A percentile compares a stretch with the other conserved stretches of the same genome.
phyloP scores from a whole-genome alignment of 495 filamentous ascomycete genomes.

The Glonium stellatum region DNA sequence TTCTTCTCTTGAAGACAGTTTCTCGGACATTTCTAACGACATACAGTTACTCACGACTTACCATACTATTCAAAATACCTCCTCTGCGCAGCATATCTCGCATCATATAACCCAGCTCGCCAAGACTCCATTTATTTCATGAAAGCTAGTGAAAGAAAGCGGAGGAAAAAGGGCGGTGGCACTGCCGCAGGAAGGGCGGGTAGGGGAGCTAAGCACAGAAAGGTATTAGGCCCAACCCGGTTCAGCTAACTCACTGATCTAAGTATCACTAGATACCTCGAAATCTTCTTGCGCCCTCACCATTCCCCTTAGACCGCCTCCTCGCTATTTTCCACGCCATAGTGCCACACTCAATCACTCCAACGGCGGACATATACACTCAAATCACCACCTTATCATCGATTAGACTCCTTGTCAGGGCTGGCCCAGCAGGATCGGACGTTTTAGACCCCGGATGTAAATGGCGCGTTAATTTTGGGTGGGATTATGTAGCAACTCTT shows the following conservation, averaged over 20 bases:
- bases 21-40: constrained; percentile 12
- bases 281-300: constrained; percentile 63
- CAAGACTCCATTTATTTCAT: constrained; percentile 80
- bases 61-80: constrained; percentile 78
- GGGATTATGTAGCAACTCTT: constrained; percentile 60
- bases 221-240: constrained; percentile 9
- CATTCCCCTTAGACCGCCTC: constrained; percentile 81
- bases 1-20: background rate
- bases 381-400: constrained; percentile 72
- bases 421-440: constrained; percentile 49
- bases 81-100: constrained; percentile 81
- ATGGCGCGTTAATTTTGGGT: constrained; percentile 69
- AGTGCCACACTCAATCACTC: constrained; percentile 54
- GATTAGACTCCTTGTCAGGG: constrained; percentile 62
- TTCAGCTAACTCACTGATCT: too few relatives aligned
- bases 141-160: constrained; percentile 59
- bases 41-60: constrained; percentile 37
- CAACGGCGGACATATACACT: constrained; percentile 44
- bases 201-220: constrained; percentile 17
- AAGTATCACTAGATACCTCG: constrained; percentile 49
- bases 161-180: constrained; percentile 40
- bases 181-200: constrained; percentile 30
- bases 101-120: constrained; percentile 76
- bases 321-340: constrained; percentile 82
- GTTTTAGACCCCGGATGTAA: constrained; percentile 57